phyloP scores from a whole-genome alignment of 1,139 yeast genomes.

The Candida sanyaensis region DNA sequence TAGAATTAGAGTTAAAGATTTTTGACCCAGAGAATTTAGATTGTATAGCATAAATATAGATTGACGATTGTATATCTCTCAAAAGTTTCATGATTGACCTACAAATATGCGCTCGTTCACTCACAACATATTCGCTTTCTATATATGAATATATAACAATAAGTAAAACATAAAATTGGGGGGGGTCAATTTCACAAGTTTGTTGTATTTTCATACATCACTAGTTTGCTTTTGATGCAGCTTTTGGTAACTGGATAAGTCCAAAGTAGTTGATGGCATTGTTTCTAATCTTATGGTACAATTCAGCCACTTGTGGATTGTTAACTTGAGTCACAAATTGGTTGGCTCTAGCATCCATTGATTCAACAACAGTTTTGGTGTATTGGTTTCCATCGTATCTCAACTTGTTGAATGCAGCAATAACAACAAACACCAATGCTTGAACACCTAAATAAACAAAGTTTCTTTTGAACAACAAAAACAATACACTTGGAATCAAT shows the following conservation, averaged over 20 bases:
- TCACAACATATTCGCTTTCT: too few species aligned
- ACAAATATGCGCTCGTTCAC: too few species aligned
- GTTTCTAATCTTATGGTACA: conserved; percentile 6
- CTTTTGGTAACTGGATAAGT: conserved; percentile 11
- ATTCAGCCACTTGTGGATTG: conserved; percentile 19
- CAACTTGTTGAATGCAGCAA: conserved; percentile 46
- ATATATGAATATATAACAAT: too few species aligned
- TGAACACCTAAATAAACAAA: conserved; percentile 18
- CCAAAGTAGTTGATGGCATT: neutral
- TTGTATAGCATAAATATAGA: neutral
- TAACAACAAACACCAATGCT: conserved; percentile 25
- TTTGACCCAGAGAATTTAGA: conserved; percentile 11
- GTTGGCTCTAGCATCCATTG: conserved; percentile 37
- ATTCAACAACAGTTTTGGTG: conserved; percentile 40
- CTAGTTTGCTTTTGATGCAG: conserved; percentile 6
- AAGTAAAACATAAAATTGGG: too few species aligned
- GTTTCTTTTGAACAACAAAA: conserved; percentile 25
- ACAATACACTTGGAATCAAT: conserved; percentile 13
- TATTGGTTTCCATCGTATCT: conserved; percentile 45
- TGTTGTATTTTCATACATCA: too few species aligned
- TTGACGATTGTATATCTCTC: too few species aligned
- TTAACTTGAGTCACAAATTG: conserved; percentile 24
- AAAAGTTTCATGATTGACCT: too few species aligned
- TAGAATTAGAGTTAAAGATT: conserved; percentile 9
- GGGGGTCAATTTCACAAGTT: too few species aligned